phyloP scores from a whole-genome alignment of 83 land plant genomes.

The Picea mariana region DNA sequence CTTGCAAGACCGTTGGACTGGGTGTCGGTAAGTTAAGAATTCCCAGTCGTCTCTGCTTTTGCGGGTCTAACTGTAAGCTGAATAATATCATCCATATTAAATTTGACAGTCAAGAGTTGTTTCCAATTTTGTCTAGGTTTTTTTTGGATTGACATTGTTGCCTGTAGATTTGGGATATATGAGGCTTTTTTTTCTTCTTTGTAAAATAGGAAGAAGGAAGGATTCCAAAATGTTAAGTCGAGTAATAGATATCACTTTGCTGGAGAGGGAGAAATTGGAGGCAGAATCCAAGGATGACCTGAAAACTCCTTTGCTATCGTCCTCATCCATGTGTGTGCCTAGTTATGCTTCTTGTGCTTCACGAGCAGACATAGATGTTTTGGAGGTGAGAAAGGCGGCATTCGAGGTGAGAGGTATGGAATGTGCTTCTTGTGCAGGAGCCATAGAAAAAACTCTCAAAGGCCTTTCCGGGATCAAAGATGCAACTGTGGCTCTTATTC shows the following conservation, averaged over 20 bases:
- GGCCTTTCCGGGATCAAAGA: conserved; percentile 68
- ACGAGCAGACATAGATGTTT: background rate
- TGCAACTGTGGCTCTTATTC: conserved; percentile 73
- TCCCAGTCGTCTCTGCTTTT: too few relatives aligned
- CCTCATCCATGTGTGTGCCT: background rate
- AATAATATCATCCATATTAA: too few relatives aligned
- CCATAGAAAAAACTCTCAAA: conserved; percentile 74
- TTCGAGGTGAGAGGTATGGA: conserved; percentile 63
- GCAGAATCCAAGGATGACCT: conserved; percentile 5
- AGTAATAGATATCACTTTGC: conserved; percentile 11
- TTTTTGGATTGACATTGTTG: too few relatives aligned
- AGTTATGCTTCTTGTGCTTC: background rate
- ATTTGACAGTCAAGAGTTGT: too few relatives aligned
- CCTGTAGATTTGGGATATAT: too few relatives aligned
- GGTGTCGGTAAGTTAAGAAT: too few relatives aligned
- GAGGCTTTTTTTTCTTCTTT: background rate
- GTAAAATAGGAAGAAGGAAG: background rate
- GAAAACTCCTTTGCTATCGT: background rate
- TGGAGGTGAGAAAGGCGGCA: conserved; percentile 23
- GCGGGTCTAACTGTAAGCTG: too few relatives aligned
- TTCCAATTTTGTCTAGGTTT: too few relatives aligned
- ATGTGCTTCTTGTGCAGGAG: conserved; percentile 88
- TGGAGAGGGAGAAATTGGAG: background rate
- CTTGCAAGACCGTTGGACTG: too few relatives aligned
- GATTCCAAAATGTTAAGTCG: conserved; percentile 10